Evolutionary conservation across 2,329 filamentous ascomycete genomes (phyloP).

Genomic region (Amauroascus verrucosus): DNA sequence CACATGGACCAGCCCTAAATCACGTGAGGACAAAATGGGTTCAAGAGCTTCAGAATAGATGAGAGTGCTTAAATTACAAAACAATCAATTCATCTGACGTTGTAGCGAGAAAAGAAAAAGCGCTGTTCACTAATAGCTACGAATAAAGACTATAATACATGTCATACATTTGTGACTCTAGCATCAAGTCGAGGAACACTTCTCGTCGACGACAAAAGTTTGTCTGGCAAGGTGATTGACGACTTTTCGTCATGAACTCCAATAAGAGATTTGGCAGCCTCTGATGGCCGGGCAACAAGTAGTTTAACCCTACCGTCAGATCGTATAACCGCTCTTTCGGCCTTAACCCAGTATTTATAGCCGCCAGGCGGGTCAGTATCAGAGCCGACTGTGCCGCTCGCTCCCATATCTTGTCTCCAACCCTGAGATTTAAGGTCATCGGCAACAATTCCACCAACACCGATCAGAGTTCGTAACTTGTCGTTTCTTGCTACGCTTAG

Average conservation of each 20-base stretch:
- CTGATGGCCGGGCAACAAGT: slow-evolving; percentile 11
- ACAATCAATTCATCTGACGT: not conserved
- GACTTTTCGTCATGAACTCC: slow-evolving; percentile 4
- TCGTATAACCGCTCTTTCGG: slow-evolving; percentile 38
- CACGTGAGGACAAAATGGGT: no score
- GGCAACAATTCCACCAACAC: slow-evolving; percentile 35
- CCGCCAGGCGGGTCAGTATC: slow-evolving; percentile 41
- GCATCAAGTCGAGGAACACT: slow-evolving; percentile 9
- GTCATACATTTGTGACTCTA: not conserved
- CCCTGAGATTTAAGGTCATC: slow-evolving; percentile 31
- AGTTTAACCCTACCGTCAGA: slow-evolving; percentile 38
- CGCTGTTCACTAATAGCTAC: not conserved
- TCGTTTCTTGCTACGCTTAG: slow-evolving; percentile 37
- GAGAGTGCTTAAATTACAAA: no score
- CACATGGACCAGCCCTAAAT: slow-evolving; percentile 1
- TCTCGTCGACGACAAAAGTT: not conserved
- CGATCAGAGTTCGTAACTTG: slow-evolving; percentile 24
- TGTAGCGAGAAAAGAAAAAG: not conserved
- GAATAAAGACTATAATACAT: not conserved
- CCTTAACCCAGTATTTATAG: slow-evolving; percentile 44
- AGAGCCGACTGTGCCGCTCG: slow-evolving; percentile 35
- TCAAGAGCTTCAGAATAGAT: no score
- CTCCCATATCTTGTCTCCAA: slow-evolving; percentile 27
- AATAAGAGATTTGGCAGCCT: slow-evolving; percentile 13
- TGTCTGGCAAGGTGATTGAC: slow-evolving; percentile 5